phyloP scores from a whole-genome alignment of 805 yeast species.

The Barnettozyma californica region DNA sequence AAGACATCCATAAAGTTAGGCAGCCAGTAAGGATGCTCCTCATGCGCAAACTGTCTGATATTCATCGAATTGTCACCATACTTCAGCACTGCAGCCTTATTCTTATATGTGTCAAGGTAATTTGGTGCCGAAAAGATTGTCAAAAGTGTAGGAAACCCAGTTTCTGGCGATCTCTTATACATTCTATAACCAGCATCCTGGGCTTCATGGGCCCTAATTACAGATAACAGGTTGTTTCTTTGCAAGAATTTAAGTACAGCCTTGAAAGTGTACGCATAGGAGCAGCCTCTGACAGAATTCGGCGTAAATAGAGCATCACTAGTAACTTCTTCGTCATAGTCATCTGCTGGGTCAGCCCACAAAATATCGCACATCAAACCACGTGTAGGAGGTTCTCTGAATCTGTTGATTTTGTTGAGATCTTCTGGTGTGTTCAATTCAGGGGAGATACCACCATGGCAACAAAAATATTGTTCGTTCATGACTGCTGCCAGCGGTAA shows the following conservation, averaged over 20 bases:
- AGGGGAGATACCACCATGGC: constrained; percentile 94
- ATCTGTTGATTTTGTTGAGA: constrained; percentile 64
- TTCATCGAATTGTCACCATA: constrained; percentile 92
- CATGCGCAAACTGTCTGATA: constrained; percentile 86
- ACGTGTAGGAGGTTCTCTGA: constrained; percentile 86
- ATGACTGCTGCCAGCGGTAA: constrained; percentile 89
- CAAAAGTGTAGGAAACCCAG: constrained; percentile 85
- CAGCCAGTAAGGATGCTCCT: constrained; percentile 95
- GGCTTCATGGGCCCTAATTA: constrained; percentile 95
- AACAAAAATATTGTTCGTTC: constrained; percentile 92
- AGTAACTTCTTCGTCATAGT: constrained; percentile 64
- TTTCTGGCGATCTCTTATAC: constrained; percentile 76
- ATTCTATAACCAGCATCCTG: constrained; percentile 96
- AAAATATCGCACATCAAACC: constrained; percentile 92
- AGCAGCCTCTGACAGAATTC: constrained; percentile 84
- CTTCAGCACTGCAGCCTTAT: constrained; percentile 91
- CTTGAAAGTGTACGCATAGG: constrained; percentile 79
- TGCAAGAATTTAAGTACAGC: constrained; percentile 74
- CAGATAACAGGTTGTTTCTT: constrained; percentile 70
- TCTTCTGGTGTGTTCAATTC: constrained; percentile 69
- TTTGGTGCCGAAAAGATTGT: constrained; percentile 96
- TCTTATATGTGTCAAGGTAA: constrained; percentile 85
- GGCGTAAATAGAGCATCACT: constrained; percentile 45
- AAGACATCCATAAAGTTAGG: constrained; percentile 97
- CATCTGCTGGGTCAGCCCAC: constrained; percentile 96